Evolutionary conservation across 2,329 filamentous ascomycete genomes (phyloP).

Genomic region (Penicillium capsulatum): DNA sequence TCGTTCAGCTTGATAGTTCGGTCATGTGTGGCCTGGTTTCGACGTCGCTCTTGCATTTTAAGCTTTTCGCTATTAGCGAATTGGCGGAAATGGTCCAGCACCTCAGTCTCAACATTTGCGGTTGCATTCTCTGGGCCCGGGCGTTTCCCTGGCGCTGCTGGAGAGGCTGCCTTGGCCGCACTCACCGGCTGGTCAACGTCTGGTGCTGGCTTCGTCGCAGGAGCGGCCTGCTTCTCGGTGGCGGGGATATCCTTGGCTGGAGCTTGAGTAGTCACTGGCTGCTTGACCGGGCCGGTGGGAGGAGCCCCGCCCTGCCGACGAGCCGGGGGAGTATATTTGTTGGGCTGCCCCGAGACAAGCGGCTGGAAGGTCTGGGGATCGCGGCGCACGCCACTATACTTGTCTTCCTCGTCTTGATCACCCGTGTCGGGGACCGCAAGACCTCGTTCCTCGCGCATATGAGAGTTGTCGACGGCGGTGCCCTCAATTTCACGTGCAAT

Average conservation of each 20-base stretch:
- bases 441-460: constrained; percentile 85
- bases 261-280: constrained; percentile 53
- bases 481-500: constrained; percentile 88
- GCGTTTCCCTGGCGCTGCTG: constrained; percentile 41
- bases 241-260: constrained; percentile 26
- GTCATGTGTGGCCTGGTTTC: constrained; percentile 60
- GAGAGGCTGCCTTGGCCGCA: constrained; percentile 39
- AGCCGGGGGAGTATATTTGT: constrained; percentile 87
- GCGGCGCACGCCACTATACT: constrained; percentile 89
- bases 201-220: constrained; percentile 20
- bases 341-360: constrained; percentile 56
- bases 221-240: constrained; percentile 19
- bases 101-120: constrained; percentile 58
- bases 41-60: constrained; percentile 55
- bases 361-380: constrained; percentile 59
- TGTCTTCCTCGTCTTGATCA: constrained; percentile 83
- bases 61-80: constrained; percentile 61
- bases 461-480: constrained; percentile 67
- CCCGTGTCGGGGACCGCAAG: constrained; percentile 61
- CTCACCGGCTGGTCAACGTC: constrained; percentile 26
- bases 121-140: constrained; percentile 50
- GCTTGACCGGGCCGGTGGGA: constrained; percentile 77
- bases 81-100: constrained; percentile 60
- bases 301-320: constrained; percentile 72
- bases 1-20: constrained; percentile 92